A percentile compares a stretch with the other conserved stretches of the same genome.
phyloP scores from a whole-genome alignment of 257 asterid genomes.

The Parsonsia alboflavescens region DNA sequence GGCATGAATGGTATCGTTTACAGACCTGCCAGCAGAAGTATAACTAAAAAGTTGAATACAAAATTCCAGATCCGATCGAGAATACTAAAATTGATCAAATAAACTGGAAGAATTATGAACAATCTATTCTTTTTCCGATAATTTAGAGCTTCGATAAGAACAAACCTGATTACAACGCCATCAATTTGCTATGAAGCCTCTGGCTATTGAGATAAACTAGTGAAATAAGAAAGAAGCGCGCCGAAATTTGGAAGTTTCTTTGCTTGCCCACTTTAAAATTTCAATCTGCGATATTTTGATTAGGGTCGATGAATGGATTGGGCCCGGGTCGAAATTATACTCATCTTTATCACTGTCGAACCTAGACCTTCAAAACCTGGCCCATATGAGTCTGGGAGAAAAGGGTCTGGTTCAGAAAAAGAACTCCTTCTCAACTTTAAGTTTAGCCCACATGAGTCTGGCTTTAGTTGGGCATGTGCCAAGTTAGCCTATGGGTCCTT shows the following conservation, averaged over 20 bases:
- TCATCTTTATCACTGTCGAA: no score
- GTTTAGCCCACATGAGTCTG: no score
- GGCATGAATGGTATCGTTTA: constrained; percentile 8
- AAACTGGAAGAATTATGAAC: no score
- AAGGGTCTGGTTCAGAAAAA: no score
- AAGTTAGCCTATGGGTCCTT: no score
- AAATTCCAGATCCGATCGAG: not conserved
- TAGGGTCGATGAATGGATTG: no score
- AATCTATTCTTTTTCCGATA: not conserved
- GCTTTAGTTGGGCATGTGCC: no score
- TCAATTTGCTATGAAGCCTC: not conserved
- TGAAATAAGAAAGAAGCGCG: not conserved
- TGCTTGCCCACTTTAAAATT: no score
- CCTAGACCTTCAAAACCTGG: not conserved
- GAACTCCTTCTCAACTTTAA: no score
- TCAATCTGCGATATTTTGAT: no score
- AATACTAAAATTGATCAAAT: not conserved
- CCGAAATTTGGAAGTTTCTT: no score
- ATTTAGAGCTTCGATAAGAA: not conserved
- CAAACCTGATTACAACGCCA: constrained; percentile 1
- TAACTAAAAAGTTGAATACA: not conserved
- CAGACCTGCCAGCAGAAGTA: constrained; percentile 2
- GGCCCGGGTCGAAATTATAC: not conserved
- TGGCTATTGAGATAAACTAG: not conserved
- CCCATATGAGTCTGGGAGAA: no score